Percentiles rank a stretch among this genome's conserved stretches.
These are phyloP conservation scores for Kwoniella sp. DNA, from an alignment of 768 basidiomycete genomes.

Conservation along the genomic window DNA sequence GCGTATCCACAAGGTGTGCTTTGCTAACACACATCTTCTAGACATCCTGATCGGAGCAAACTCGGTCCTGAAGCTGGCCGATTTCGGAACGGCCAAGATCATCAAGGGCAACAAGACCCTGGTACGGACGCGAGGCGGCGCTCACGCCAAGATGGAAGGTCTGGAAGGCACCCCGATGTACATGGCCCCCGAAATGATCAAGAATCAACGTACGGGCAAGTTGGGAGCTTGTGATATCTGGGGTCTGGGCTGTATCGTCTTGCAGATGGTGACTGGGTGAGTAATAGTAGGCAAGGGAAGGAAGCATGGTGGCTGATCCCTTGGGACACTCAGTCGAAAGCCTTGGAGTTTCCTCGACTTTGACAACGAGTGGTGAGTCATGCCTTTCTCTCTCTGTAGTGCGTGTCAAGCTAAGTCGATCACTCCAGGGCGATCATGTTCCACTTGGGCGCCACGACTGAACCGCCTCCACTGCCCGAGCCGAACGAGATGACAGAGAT, in stretches of 20 bases:
- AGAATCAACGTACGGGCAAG: slow-evolving; percentile 79
- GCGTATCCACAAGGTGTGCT: background rate
- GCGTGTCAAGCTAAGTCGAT: slow-evolving; percentile 9
- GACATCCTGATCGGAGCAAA: slow-evolving; percentile 67
- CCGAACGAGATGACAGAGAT: slow-evolving; percentile 77
- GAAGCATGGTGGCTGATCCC: background rate
- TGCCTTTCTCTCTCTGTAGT: background rate
- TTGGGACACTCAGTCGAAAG: slow-evolving; percentile 58
- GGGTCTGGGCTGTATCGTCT: slow-evolving; percentile 94
- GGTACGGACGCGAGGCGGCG: slow-evolving; percentile 54
- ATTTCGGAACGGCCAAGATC: slow-evolving; percentile 96
- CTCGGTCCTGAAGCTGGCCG: slow-evolving; percentile 90
- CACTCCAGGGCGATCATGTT: slow-evolving; percentile 94
- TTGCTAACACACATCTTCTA: slow-evolving; percentile 47
- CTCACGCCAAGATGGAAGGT: slow-evolving; percentile 59
- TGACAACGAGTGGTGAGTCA: slow-evolving; percentile 90
- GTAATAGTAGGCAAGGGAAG: background rate
- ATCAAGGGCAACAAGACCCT: slow-evolving; percentile 78
- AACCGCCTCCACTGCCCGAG: slow-evolving; percentile 92
- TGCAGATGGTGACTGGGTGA: slow-evolving; percentile 85
- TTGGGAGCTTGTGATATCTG: slow-evolving; percentile 98
- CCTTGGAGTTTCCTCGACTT: slow-evolving; percentile 84
- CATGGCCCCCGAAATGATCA: slow-evolving; percentile 98
- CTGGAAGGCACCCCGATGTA: slow-evolving; percentile 97
- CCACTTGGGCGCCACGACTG: slow-evolving; percentile 93